Evolutionary conservation across 202 grass and related monocot species (phyloP), one percentile per base, ranked within the genome.

Genomic region (Eragrostis tef): DNA sequence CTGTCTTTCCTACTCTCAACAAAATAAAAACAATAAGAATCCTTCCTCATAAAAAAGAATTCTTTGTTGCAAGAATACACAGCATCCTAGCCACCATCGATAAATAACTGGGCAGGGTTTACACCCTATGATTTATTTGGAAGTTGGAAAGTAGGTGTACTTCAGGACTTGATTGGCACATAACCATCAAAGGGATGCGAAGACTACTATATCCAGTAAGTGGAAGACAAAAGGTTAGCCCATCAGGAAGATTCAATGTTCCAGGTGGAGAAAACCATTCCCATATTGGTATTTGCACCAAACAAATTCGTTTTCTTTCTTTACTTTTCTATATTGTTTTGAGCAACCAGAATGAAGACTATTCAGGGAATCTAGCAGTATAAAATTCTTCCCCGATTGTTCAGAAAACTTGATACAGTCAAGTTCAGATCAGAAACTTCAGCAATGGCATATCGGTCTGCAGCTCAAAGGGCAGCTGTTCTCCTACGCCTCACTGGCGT

Each of bases 401-500:
- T 52, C 49, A 52, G 49, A 17, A 3, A 49, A 49, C 65, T 11
- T 10, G 6, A 20, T 69, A 3, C 42, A 69, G 4, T 3, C 24
- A 25, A 21, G 22, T 48, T 49, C 11, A 0, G 16, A 11, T 71
- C 43, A 71, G 10, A 26, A 43, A 45, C 21, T 47, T 22, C 44
- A 27, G 44, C 56, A 87, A 87, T 82, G 85, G 44, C 16, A 54
- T 62, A 64, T 83, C 49, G 54, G n/a, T 14, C 36, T 73, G 79
- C 71, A 61, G 44, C 66, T 20, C 31, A 21, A 73, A 39, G 15
- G 16, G 45, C 69, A 51, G 43, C 72, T 71, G 5, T 27, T 34
- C 9, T 66, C 34, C 31, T 52, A 14, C 15, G 13, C 54, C 10
- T 86, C 70, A 47, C 60, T n/a, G 53, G 53, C 9, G 17, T 87